Percentiles rank a stretch among this genome's conserved stretches.
These are phyloP conservation scores for Phyllosticta citrichinensis DNA, from an alignment of 2,329 filamentous ascomycete species.

Conservation along the genomic window DNA sequence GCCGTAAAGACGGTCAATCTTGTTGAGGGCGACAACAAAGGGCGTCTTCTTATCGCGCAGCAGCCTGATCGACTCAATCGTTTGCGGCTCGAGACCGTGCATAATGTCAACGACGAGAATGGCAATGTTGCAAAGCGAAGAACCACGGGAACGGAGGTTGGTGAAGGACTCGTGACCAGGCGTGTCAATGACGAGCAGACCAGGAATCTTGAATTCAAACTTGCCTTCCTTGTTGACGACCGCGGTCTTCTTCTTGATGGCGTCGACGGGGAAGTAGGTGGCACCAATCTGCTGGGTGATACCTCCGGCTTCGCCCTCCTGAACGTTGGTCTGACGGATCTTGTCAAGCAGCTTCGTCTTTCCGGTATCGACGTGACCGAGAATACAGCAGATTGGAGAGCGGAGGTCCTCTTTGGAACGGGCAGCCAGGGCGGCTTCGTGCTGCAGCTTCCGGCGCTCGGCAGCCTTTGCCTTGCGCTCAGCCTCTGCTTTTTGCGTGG, in stretches of 20 bases:
- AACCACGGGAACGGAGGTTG: conserved; percentile 91
- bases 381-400: conserved; percentile 98
- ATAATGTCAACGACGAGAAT: conserved; percentile 99
- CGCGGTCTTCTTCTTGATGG: conserved; percentile 80
- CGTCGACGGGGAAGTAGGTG: conserved; percentile 95
- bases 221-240: conserved; percentile 84
- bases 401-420: conserved; percentile 89
- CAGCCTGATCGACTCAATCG: conserved; percentile 91
- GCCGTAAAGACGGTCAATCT: conserved; percentile 97
- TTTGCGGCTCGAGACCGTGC: conserved; percentile 97
- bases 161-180: conserved; percentile 99
- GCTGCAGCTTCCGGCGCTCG: conserved; percentile 76
- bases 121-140: conserved; percentile 97
- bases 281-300: conserved; percentile 99
- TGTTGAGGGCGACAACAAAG: conserved; percentile 98
- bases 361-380: conserved; percentile 98
- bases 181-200: conserved; percentile 93
- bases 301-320: conserved; percentile 97
- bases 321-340: conserved; percentile 95
- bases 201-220: conserved; percentile 96
- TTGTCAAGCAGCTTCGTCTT: conserved; percentile 99
- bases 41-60: conserved; percentile 90
- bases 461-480: conserved; percentile 81
- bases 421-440: conserved; percentile 83
- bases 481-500: conserved; percentile 60